Percentiles rank a stretch among this genome's conserved stretches.
Conservation (phyloP, 768 basidiomycete genomes). For the Candolleomyces eurysporus region DNA sequence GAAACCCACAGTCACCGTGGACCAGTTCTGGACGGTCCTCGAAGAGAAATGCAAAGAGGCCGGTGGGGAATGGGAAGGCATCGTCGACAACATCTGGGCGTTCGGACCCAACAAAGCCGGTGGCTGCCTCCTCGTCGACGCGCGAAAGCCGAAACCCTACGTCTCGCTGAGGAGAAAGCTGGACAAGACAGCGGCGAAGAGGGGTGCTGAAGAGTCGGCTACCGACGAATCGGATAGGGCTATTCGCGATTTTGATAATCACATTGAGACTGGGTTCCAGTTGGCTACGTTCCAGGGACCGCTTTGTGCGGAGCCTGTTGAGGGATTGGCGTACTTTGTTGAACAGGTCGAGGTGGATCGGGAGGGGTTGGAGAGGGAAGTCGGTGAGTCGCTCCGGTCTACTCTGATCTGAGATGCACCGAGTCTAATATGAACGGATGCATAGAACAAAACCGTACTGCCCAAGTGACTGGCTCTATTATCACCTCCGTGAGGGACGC, state of each 20-base stretch:
- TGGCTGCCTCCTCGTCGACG: conserved; percentile 83
- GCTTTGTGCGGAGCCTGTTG: conserved; percentile 90
- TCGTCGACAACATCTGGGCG: conserved; percentile 77
- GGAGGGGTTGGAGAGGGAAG: conserved; percentile 60
- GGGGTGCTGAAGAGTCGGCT: conserved; percentile 23
- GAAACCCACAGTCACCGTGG: conserved; percentile 62
- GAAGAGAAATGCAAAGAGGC: conserved; percentile 59
- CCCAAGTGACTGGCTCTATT: conserved; percentile 87
- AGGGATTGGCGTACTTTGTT: conserved; percentile 89
- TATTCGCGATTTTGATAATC: conserved; percentile 66
- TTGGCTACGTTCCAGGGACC: conserved; percentile 94
- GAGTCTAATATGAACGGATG: neutral
- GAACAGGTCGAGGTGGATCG: conserved; percentile 68
- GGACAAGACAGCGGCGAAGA: conserved; percentile 30
- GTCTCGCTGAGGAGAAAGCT: conserved; percentile 64
- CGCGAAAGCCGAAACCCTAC: conserved; percentile 41
- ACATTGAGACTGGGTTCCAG: conserved; percentile 93
- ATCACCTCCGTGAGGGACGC: conserved; percentile 89
- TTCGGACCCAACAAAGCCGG: conserved; percentile 90
- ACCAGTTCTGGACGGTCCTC: conserved; percentile 80
- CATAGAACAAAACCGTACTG: conserved; percentile 72
- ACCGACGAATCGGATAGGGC: conserved; percentile 22
- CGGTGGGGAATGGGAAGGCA: conserved; percentile 83
- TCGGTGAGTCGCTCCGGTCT: conserved; percentile 43
- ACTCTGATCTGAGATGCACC: neutral